These are phyloP conservation scores for Penicillium crystallinum DNA, from an alignment of 495 filamentous ascomycete species.

Conservation along the genomic window DNA sequence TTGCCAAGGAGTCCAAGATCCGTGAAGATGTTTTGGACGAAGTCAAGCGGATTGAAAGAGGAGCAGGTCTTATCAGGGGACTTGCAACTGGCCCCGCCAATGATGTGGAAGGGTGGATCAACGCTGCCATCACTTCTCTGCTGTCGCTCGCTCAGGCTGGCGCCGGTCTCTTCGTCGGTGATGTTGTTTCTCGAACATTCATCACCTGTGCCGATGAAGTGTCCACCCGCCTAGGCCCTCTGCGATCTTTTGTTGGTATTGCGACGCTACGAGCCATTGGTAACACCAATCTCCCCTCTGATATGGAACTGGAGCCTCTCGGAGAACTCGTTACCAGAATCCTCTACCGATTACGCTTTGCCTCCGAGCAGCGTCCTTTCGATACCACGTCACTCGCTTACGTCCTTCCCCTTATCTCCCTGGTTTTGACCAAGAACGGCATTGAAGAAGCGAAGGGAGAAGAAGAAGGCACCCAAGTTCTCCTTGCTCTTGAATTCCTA, in stretches of 20 bases:
- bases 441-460: constrained; percentile 56
- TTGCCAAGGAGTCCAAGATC: constrained; percentile 79
- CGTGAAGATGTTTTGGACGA: constrained; percentile 61
- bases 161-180: constrained; percentile 73
- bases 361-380: constrained; percentile 86
- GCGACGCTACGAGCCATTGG: constrained; percentile 77
- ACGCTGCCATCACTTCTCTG: constrained; percentile 63
- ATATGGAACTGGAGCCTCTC: constrained; percentile 70
- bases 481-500: constrained; percentile 86
- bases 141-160: constrained; percentile 70
- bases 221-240: constrained; percentile 65
- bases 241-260: constrained; percentile 77
- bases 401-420: constrained; percentile 72
- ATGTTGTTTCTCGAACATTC: constrained; percentile 72
- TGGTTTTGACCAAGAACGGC: constrained; percentile 71
- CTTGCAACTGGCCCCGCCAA: constrained; percentile 82
- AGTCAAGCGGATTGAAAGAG: constrained; percentile 65
- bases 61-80: constrained; percentile 75
- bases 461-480: constrained; percentile 82
- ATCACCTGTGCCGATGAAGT: constrained; percentile 69
- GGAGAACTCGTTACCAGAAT: constrained; percentile 84
- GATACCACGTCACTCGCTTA: constrained; percentile 83
- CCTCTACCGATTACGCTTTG: constrained; percentile 82
- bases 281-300: constrained; percentile 62
- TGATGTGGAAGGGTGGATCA: constrained; percentile 82